Percentiles rank a stretch among this genome's conserved stretches.
These are phyloP conservation scores for Lithospermum erythrorhizon DNA, from an alignment of 257 asterid species.

Conservation along the genomic window DNA sequence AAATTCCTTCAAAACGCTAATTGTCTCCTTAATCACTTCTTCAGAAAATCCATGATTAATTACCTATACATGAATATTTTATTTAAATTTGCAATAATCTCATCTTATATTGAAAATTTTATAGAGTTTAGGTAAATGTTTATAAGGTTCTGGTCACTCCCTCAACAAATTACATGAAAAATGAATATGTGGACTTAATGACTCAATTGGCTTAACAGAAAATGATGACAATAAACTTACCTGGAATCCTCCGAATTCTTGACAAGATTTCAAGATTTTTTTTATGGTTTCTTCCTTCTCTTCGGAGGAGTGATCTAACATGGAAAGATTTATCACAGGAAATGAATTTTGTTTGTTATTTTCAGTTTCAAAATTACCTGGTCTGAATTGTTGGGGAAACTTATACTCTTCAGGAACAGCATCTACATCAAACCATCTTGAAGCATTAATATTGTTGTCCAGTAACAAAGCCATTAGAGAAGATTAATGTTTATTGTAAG, in stretches of 20 bases:
- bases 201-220: background rate
- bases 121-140: too few species aligned
- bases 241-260: constrained; percentile 35
- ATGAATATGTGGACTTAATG: background rate
- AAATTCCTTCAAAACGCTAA: constrained; percentile 17
- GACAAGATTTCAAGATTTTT: constrained; percentile 21
- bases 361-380: constrained; percentile 25
- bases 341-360: constrained; percentile 26
- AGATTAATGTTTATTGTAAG: background rate
- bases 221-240: constrained; percentile 5
- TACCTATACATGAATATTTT: constrained; percentile 11
- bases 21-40: constrained; percentile 4
- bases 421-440: constrained; percentile 42
- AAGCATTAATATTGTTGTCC: constrained; percentile 5
- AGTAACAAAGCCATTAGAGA: constrained; percentile 5
- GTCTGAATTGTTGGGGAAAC: constrained; percentile 31
- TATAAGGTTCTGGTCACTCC: too few species aligned
- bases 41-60: constrained; percentile 28
- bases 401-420: constrained; percentile 35
- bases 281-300: constrained; percentile 7
- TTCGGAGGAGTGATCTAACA: background rate
- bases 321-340: constrained; percentile 37
- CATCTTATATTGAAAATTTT: too few species aligned
- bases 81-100: too few species aligned
- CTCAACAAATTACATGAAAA: background rate